Conservation (phyloP, 306 rosid genomes). For the Ochetophila trinervis region DNA sequence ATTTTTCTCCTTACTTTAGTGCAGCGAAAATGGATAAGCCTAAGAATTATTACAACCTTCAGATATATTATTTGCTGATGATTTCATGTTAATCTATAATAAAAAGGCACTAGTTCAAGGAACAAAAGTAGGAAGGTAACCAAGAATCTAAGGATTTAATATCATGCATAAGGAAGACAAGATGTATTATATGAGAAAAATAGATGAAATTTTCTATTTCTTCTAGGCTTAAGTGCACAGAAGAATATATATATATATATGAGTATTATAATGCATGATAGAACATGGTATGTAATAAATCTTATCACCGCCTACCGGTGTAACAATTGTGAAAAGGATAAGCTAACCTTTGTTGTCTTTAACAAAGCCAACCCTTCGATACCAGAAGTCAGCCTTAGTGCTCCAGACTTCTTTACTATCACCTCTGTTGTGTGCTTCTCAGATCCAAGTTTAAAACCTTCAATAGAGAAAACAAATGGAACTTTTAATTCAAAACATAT, state of each 20-base stretch:
- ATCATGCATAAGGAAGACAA: too few relatives aligned
- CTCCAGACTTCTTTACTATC: conserved; percentile 60
- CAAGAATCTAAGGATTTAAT: too few relatives aligned
- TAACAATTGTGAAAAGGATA: background rate
- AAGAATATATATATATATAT: background rate
- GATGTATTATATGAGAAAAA: too few relatives aligned
- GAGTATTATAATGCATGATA: background rate
- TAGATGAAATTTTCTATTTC: too few relatives aligned
- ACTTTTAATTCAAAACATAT: background rate
- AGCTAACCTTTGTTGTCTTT: conserved; percentile 79
- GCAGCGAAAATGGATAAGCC: background rate
- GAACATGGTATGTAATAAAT: background rate
- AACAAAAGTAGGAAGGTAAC: too few relatives aligned
- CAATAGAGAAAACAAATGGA: conserved; percentile 16
- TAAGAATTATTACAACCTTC: background rate
- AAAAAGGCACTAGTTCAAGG: background rate
- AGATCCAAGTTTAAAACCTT: conserved; percentile 95
- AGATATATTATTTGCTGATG: background rate
- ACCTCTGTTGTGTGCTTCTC: conserved; percentile 84
- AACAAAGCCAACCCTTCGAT: conserved; percentile 72
- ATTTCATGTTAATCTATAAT: background rate
- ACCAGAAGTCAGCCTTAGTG: conserved; percentile 72
- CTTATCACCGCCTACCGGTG: background rate
- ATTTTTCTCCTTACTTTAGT: background rate
- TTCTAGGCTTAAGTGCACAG: too few relatives aligned